Evolutionary conservation across 1,284 basidiomycete species (phyloP).

Genomic region (Ustilago cynodontis): DNA sequence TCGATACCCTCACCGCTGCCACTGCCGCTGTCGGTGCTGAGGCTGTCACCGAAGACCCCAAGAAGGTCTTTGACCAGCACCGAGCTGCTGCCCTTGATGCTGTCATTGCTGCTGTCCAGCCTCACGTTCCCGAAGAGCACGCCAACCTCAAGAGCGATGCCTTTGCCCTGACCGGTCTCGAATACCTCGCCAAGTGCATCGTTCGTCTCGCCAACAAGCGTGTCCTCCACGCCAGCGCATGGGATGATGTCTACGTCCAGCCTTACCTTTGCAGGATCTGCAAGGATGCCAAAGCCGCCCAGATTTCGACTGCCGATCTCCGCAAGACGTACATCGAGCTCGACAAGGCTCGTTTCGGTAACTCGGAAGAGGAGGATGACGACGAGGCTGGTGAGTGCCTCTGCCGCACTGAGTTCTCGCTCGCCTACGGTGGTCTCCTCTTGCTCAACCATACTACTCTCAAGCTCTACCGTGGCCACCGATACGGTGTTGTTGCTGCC

Average conservation of each 20-base stretch:
- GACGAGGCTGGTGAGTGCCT: constrained; percentile 76
- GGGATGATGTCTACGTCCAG: constrained; percentile 69
- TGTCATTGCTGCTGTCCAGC: constrained; percentile 54
- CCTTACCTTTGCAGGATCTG: constrained; percentile 71
- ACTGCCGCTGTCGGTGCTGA: constrained; percentile 52
- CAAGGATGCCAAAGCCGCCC: constrained; percentile 54
- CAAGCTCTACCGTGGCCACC: constrained; percentile 84
- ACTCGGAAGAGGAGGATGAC: constrained; percentile 78
- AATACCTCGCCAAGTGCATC: constrained; percentile 61
- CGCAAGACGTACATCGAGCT: constrained; percentile 63
- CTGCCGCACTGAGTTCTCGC: constrained; percentile 92
- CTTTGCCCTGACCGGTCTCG: constrained; percentile 61
- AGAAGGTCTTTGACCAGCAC: constrained; percentile 55
- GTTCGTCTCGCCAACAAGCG: constrained; percentile 68
- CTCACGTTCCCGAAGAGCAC: constrained; percentile 54
- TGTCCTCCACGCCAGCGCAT: constrained; percentile 62
- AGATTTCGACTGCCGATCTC: constrained; percentile 59
- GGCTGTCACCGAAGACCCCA: constrained; percentile 59
- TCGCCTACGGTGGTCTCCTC: constrained; percentile 95
- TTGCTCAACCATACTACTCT: constrained; percentile 95
- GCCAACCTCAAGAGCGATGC: constrained; percentile 59
- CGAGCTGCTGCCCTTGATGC: constrained; percentile 56
- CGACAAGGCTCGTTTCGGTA: constrained; percentile 66
- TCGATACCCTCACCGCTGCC: constrained; percentile 61
- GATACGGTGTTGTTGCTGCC: constrained; percentile 94